These are phyloP conservation scores for Cercospora brassicicola DNA, from an alignment of 2,329 filamentous ascomycete species.

Conservation along the genomic window DNA sequence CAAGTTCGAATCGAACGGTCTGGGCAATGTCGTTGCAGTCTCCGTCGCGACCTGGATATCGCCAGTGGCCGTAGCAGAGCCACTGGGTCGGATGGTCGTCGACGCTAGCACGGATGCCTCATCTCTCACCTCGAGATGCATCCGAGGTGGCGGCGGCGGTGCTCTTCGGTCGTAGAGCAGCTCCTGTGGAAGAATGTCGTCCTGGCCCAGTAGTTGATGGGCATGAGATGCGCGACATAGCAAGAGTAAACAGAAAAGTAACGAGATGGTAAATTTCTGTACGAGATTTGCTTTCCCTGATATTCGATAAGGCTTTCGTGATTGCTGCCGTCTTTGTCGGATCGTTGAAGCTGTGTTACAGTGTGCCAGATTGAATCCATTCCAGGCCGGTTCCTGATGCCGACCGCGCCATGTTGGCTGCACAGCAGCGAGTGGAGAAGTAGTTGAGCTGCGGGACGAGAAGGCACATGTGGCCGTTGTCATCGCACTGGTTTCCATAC, in stretches of 20 bases:
- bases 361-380: slow-evolving; percentile 27
- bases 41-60: slow-evolving; percentile 27
- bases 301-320: slow-evolving; percentile 16
- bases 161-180: slow-evolving; percentile 34
- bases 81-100: slow-evolving; percentile 17
- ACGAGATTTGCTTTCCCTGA: neutral
- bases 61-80: slow-evolving; percentile 25
- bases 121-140: slow-evolving; percentile 30
- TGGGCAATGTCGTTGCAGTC: slow-evolving; percentile 38
- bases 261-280: slow-evolving; percentile 15
- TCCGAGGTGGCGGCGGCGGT: slow-evolving; percentile 29
- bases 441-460: slow-evolving; percentile 33
- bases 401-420: slow-evolving; percentile 4
- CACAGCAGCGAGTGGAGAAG: slow-evolving; percentile 28
- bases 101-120: slow-evolving; percentile 23
- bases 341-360: slow-evolving; percentile 26
- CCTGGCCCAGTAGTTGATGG: slow-evolving; percentile 20
- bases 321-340: slow-evolving; percentile 18
- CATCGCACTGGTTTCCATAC: slow-evolving; percentile 32
- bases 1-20: slow-evolving; percentile 51
- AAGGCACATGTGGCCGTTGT: slow-evolving; percentile 26
- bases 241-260: slow-evolving; percentile 30
- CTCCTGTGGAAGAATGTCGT: slow-evolving; percentile 21
- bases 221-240: slow-evolving; percentile 28
- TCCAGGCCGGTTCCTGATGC: slow-evolving; percentile 25